Evolutionary conservation across 768 basidiomycete species (phyloP).

Genomic region (Pisolithus microcarpus): DNA sequence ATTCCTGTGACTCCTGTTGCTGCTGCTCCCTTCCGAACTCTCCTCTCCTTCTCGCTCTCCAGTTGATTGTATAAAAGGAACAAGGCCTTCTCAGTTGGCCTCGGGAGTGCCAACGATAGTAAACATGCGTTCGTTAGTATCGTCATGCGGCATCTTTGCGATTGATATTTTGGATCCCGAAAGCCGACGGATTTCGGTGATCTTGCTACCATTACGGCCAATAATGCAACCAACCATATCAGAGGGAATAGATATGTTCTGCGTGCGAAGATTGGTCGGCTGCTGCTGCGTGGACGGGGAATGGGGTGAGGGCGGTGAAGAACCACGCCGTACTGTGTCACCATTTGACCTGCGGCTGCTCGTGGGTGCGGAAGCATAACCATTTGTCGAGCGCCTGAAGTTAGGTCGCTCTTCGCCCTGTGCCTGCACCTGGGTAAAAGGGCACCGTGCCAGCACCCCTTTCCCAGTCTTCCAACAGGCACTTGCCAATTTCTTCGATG

Average conservation of each 20-base stretch:
- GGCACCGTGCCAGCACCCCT: constrained; percentile 88
- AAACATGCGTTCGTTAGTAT: constrained; percentile 99
- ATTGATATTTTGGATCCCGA: constrained; percentile 98
- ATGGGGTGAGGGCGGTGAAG: constrained; percentile 30
- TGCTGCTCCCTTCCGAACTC: constrained; percentile 80
- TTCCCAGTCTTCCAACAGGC: constrained; percentile 95
- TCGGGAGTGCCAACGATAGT: constrained; percentile 95
- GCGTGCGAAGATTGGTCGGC: constrained; percentile 84
- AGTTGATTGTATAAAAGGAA: constrained; percentile 96
- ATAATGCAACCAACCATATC: constrained; percentile 99
- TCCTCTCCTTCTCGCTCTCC: constrained; percentile 92
- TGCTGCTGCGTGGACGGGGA: constrained; percentile 49
- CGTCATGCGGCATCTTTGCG: constrained; percentile 98
- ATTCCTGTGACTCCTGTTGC: constrained; percentile 63
- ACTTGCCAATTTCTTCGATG: constrained; percentile 92
- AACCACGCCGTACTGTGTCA: constrained; percentile 40
- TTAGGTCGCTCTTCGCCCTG: constrained; percentile 56
- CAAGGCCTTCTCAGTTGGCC: constrained; percentile 94
- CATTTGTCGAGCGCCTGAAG: constrained; percentile 45
- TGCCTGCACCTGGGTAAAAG: constrained; percentile 82
- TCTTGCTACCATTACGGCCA: constrained; percentile 94
- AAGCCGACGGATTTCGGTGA: constrained; percentile 96
- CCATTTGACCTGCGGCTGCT: constrained; percentile 60
- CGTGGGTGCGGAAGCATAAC: constrained; percentile 40
- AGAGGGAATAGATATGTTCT: constrained; percentile 98